phyloP scores from a whole-genome alignment of 2,329 filamentous ascomycete species.

The Colletotrichum gigasporum region DNA sequence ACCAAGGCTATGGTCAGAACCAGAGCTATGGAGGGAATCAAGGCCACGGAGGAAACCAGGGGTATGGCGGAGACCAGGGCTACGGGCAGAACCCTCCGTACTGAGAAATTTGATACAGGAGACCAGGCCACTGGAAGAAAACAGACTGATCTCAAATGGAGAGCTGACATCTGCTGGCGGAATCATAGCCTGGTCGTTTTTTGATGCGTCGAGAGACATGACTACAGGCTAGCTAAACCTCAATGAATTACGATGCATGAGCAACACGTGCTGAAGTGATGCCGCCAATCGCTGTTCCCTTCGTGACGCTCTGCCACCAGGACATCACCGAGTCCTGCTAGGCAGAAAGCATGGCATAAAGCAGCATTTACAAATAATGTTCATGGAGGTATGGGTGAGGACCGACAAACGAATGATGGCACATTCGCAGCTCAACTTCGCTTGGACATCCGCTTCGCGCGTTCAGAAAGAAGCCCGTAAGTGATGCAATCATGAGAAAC shows the following conservation, averaged over 20 bases:
- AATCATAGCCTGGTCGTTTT: background rate
- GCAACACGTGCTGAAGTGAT: too few species aligned
- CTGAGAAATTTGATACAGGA: conserved; percentile 10
- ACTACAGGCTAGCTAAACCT: background rate
- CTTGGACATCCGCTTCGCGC: too few species aligned
- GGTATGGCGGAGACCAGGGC: background rate
- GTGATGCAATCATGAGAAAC: too few species aligned
- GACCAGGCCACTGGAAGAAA: too few species aligned
- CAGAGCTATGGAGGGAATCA: conserved; percentile 32
- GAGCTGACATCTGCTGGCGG: background rate
- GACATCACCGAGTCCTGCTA: too few species aligned
- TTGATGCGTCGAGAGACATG: background rate
- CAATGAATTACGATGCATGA: conserved; percentile 22
- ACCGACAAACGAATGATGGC: too few species aligned
- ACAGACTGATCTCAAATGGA: too few species aligned
- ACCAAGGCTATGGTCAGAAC: conserved; percentile 30
- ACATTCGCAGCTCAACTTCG: too few species aligned
- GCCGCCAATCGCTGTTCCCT: background rate
- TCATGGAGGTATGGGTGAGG: too few species aligned
- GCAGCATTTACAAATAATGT: conserved; percentile 12
- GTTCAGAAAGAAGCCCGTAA: too few species aligned
- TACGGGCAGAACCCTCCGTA: conserved; percentile 36
- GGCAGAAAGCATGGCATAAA: too few species aligned
- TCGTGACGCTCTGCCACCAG: background rate
- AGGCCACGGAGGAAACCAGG: conserved; percentile 30